Evolutionary conservation across 495 filamentous ascomycete genomes (phyloP), one percentile per base, ranked within the genome.

Genomic region (Talaromyces liani): DNA sequence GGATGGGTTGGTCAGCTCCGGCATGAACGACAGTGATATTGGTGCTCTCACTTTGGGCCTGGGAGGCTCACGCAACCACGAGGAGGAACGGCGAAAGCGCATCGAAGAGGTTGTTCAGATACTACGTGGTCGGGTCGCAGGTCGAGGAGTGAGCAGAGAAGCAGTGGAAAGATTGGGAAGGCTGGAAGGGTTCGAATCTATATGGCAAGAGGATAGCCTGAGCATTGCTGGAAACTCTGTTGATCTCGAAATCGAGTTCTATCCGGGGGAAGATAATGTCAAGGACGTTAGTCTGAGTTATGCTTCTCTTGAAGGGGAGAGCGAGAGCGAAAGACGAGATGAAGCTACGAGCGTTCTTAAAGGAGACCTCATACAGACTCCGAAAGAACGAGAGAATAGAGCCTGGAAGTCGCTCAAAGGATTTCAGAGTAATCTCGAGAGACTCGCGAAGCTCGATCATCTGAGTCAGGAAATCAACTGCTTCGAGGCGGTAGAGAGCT

Each of bases 381-480:
- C 70, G 16, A 73, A 73, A 27, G 78, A 78, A 16, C 77, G 69
- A 2, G 71, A 74, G 33, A 64, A 71, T 41, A 78, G 73, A 9
- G 65, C 70, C 16, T 83, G 82, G 75, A 88, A 85, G 64, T 83
- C 77, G 31, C 76, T 96, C 24, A 82, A 85, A 22, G 76, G 77
- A 4, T 98, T 98, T 71, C 86, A 89, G 20, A 82, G 79, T 49
- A 97, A 97, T 73, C 76, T 98, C 54, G 88, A 91, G 68, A 84
- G 88, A 65, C 77, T 98, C 49, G 88, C 90, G 2, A 82, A 78
- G 7, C 79, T 95, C 65, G 94, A 98, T 70, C 87, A 85, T 66
- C 80, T 97, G 64, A 93, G 93, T 72, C 87, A 87, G 34, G 84
- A 84, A 22, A 79, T 97, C 9, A 94, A 93, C 66, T 92, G 94